phyloP scores from a whole-genome alignment of 179 eudicot species.

The Camellia oleifera region DNA sequence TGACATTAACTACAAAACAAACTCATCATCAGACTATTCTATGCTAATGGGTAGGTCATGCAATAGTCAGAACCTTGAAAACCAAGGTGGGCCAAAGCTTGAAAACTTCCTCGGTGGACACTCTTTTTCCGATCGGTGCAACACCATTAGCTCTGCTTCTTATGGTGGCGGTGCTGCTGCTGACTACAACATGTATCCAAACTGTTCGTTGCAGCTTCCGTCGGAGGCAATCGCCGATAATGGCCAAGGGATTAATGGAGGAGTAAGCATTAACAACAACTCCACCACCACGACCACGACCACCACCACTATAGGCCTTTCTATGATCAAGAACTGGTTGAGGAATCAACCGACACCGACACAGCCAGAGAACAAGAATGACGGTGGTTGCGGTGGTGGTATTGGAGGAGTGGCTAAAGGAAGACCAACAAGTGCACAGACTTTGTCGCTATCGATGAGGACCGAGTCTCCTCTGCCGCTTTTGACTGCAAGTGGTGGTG shows the following conservation, averaged over 20 bases:
- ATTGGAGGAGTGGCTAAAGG: not conserved
- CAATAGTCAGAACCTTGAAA: conserved; percentile 16
- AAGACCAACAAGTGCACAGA: conserved; percentile 27
- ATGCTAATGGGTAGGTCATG: conserved; percentile 44
- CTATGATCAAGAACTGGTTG: conserved; percentile 85
- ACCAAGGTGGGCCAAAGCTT: conserved; percentile 56
- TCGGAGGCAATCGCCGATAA: not conserved
- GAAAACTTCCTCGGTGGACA: conserved; percentile 58
- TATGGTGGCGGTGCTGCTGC: conserved; percentile 2
- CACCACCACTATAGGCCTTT: conserved; percentile 42
- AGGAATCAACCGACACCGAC: conserved; percentile 52
- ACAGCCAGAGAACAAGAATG: conserved; percentile 19
- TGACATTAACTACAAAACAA: conserved; percentile 18
- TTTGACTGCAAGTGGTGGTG: conserved; percentile 21
- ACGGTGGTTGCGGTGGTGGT: not conserved
- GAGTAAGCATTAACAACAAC: not conserved
- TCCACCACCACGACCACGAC: conserved; percentile 8
- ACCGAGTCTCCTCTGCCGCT: conserved; percentile 49
- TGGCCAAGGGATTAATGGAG: not conserved
- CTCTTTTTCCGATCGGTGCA: conserved; percentile 24
- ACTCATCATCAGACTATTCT: conserved; percentile 27
- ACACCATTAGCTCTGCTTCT: too few species aligned
- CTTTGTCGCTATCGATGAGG: conserved; percentile 74
- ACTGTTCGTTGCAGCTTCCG: conserved; percentile 21
- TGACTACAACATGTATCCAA: conserved; percentile 33